Base-by-base conservation (phyloP, 2,329 filamentous ascomycete species). In the Graphilbum sp. region DNA sequence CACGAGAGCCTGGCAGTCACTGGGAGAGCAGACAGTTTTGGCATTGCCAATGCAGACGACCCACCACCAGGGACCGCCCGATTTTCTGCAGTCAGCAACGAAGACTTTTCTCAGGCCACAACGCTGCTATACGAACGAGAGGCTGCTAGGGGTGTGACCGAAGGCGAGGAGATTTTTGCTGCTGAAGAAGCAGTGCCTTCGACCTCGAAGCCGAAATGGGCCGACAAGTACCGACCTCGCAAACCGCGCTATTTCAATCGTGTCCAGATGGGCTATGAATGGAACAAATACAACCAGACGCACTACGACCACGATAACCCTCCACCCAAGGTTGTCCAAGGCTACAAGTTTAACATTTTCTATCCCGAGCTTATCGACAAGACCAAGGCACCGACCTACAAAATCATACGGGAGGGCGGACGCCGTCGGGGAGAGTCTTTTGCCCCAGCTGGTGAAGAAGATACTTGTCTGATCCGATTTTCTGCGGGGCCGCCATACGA, bases 261-360 rank as follows among this genome's bases (percentile, higher is more conserved):
- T 31, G 87, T 96, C 34, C 87, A 94, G 58, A 95, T 95, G 83
- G 90, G 90, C 38, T 98, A 96, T 57, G 90, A 98, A 58, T 98
- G 90, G 90, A 98, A 98, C 66, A 98, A 98, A 60, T 98, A 98
- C 69, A 98, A 98, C 53, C 90, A 98, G 61, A 98, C 90, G 12
- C 90, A 98, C 60, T 98, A 98, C 61, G 90, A 96, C 56, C 85
- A 95, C 56, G 88, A 96, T 54, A 95, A 96, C 52, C 90, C 90
- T 2, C 90, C 90, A 2, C 90, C 90, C 20, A 95, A 94, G 60
- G 88, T 98, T 7, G 90, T 98, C 11, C 90, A 98, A 56, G 90
- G 90, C 40, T 98, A 98, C 67, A 95, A 93, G 57, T 98, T 98
- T 69, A 96, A 98, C 61, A 88, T 98, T 37, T 98, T 98, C 61